Base-by-base conservation (phyloP, 495 filamentous ascomycete genomes). In the Aspergillus sclerotiicarbonarius region DNA sequence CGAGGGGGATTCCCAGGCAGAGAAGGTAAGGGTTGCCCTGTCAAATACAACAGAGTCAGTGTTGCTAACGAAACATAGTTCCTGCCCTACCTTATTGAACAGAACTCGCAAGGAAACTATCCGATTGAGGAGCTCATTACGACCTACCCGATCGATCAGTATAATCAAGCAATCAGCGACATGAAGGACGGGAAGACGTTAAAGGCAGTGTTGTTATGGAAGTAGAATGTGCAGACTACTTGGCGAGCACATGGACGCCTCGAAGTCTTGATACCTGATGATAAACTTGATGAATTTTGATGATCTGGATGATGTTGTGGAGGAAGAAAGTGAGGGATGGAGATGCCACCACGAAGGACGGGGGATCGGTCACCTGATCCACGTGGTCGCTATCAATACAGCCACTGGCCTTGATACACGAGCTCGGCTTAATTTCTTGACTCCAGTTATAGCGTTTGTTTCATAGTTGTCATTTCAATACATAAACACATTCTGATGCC, bases 1-100 rank as follows among this genome's bases (percentile, higher is more conserved):
- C 20, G 54, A 66, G 49, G 63, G 63, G 1, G 60, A 66, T 50
- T 47, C 20, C 16, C 51, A 53, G n/a, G n/a, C 61, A 10, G 43
- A 41, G 29, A 58, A 53, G 56, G 61, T 63, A 49, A 10, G 48
- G 35, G 15, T 30, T 16, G 13, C 5, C n/a, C 10, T 16, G 43
- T 45, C 3, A 49, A 18, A 33, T 18, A 35, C 25, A 39, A 13
- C n/a, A 10, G 3, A 20, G 25, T 30, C 29, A 49, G 33, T n/a
- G 29, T 15, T 50, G 0, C 21, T 52, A 51, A 32, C 8, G 52
- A 37, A 12, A n/a, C 47, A 32, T 49, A 56, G 58, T 44, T 56
- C 33, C 15, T 60, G 15, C 58, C 58, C 0, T 64, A 61, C 47
- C 44, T 64, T 15, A 59, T 61, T 8, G 58, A 64, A n/a, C 31